A percentile compares a stretch with the other conserved stretches of the same genome.
phyloP scores from a whole-genome alignment of 1,284 basidiomycete genomes.

The Caloboletus inedulis region DNA sequence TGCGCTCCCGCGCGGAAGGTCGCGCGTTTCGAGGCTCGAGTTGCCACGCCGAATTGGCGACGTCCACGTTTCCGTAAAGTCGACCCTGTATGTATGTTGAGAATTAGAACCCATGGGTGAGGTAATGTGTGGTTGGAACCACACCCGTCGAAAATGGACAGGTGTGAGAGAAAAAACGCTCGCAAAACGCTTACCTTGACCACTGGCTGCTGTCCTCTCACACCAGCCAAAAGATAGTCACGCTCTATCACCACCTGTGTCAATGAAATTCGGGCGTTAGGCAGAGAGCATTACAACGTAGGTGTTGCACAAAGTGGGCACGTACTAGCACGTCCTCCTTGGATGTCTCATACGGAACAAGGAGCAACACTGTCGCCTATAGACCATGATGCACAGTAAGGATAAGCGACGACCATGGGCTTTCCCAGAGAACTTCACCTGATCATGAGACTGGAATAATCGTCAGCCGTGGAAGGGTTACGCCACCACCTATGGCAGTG shows the following conservation, averaged over 20 bases:
- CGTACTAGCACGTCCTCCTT: constrained; percentile 69
- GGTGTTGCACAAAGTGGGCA: constrained; percentile 11
- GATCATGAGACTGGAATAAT: constrained; percentile 56
- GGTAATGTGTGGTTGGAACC: neutral
- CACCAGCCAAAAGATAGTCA: constrained; percentile 65
- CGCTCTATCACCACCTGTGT: constrained; percentile 66
- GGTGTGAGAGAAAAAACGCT: neutral
- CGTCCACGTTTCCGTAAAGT: constrained; percentile 64
- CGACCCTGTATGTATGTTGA: constrained; percentile 48
- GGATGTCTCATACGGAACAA: constrained; percentile 65
- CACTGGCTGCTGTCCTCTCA: constrained; percentile 61
- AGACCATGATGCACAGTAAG: constrained; percentile 20
- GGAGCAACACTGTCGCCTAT: constrained; percentile 73
- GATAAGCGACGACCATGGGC: constrained; percentile 11
- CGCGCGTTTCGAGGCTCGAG: constrained; percentile 61
- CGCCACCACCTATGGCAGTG: constrained; percentile 15
- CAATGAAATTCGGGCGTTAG: constrained; percentile 8
- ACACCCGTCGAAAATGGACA: neutral
- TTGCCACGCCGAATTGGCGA: constrained; percentile 66
- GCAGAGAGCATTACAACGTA: neutral
- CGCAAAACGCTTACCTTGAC: constrained; percentile 54
- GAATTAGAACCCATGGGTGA: neutral
- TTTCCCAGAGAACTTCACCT: constrained; percentile 41
- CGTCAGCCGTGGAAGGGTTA: constrained; percentile 20
- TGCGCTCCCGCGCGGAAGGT: constrained; percentile 59